Conservation (phyloP, 306 rosid species). For the Clitoria ternatea region DNA sequence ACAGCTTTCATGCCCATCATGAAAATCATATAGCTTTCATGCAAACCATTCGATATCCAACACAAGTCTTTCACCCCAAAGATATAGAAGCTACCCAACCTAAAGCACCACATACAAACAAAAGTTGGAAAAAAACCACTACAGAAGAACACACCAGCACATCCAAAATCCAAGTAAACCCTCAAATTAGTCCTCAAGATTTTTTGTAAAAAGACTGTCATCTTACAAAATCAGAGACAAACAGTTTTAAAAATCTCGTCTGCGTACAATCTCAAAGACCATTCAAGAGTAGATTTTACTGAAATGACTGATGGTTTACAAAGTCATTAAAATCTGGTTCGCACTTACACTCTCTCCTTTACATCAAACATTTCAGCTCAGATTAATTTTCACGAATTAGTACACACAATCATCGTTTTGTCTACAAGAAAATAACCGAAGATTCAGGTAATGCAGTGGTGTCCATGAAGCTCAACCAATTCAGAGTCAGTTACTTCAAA, state of each 20-base stretch:
- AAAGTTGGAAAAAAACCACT: neutral
- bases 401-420: neutral
- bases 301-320: too few relatives aligned
- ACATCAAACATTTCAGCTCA: neutral
- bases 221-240: too few relatives aligned
- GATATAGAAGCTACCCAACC: neutral
- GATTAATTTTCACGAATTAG: neutral
- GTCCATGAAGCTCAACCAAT: neutral
- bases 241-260: too few relatives aligned
- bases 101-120: neutral
- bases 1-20: neutral
- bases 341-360: neutral
- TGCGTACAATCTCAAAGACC: too few relatives aligned
- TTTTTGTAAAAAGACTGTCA: too few relatives aligned
- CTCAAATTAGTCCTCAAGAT: too few relatives aligned
- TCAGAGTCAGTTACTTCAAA: neutral
- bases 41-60: neutral
- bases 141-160: slow-evolving; percentile 7
- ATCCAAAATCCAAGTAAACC: neutral
- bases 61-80: neutral
- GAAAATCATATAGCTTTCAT: neutral
- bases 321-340: too few relatives aligned
- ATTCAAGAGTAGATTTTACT: too few relatives aligned
- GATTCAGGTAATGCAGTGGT: neutral
- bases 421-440: neutral